Conservation (phyloP, 2,329 filamentous ascomycete genomes). For the Intubia oerlemansii region DNA sequence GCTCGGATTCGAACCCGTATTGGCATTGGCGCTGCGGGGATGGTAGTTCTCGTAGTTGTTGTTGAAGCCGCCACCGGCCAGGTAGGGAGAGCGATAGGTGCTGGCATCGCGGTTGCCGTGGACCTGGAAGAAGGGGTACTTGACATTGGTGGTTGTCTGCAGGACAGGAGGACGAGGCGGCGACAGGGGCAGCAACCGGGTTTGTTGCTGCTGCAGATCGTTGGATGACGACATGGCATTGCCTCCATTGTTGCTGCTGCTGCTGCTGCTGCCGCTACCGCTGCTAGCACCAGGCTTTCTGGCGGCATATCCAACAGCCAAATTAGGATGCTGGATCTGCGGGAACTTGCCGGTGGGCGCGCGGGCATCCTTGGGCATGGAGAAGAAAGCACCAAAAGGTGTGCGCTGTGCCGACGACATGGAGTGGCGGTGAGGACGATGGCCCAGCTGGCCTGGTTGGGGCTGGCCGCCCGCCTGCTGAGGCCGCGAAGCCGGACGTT, state of each 20-base stretch:
- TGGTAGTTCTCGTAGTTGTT: slow-evolving; percentile 31
- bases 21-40: not conserved
- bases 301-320: slow-evolving; percentile 7
- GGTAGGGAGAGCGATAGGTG: slow-evolving; percentile 38
- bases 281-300: too few species aligned
- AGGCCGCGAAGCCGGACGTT: slow-evolving; percentile 4
- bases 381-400: slow-evolving; percentile 9
- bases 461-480: too few species aligned
- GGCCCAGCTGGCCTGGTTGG: too few species aligned
- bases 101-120: slow-evolving; percentile 28
- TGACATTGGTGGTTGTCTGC: slow-evolving; percentile 16
- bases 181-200: not conserved
- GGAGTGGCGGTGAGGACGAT: slow-evolving; percentile 5
- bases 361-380: slow-evolving; percentile 5
- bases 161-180: not conserved
- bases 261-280: too few species aligned
- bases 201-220: too few species aligned
- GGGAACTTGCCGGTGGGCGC: slow-evolving; percentile 7
- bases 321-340: slow-evolving; percentile 9
- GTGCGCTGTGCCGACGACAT: slow-evolving; percentile 10
- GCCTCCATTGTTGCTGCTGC: too few species aligned
- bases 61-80: slow-evolving; percentile 32
- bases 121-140: slow-evolving; percentile 36
- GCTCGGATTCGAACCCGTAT: too few species aligned
- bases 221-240: too few species aligned